phyloP scores from a whole-genome alignment of 192 early-diverging fungal species.

The Haplosporangium gracile region DNA sequence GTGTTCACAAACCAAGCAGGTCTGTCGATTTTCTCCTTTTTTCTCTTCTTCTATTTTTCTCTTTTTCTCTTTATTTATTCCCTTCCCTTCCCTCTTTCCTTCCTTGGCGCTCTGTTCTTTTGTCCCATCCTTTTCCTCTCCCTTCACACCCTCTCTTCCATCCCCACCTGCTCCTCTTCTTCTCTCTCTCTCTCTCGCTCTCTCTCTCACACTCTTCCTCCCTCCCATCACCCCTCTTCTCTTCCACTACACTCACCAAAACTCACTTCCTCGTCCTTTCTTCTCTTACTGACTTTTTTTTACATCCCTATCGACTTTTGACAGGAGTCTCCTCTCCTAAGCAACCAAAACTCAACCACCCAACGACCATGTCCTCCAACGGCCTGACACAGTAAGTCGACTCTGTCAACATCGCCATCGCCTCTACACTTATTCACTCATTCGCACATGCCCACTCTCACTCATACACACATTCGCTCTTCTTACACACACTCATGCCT shows the following conservation, averaged over 20 bases:
- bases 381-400: conserved; percentile 15
- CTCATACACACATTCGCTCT: too few relatives aligned
- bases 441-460: too few relatives aligned
- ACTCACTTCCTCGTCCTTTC: background rate
- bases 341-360: background rate
- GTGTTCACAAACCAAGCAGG: background rate
- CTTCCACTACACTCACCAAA: background rate
- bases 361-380: conserved; percentile 15
- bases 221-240: background rate
- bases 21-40: background rate
- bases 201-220: too few relatives aligned
- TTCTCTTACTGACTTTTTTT: background rate
- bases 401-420: background rate
- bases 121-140: background rate
- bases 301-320: background rate
- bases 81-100: background rate
- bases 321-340: conserved; percentile 3
- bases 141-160: background rate
- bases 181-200: too few relatives aligned
- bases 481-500: too few relatives aligned
- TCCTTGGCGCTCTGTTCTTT: conserved; percentile 2
- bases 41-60: background rate
- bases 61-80: background rate
- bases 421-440: background rate
- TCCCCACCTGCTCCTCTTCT: too few relatives aligned